phyloP scores from a whole-genome alignment of 352 stramenopile genomes.

The Phytophthora sansomeana region DNA sequence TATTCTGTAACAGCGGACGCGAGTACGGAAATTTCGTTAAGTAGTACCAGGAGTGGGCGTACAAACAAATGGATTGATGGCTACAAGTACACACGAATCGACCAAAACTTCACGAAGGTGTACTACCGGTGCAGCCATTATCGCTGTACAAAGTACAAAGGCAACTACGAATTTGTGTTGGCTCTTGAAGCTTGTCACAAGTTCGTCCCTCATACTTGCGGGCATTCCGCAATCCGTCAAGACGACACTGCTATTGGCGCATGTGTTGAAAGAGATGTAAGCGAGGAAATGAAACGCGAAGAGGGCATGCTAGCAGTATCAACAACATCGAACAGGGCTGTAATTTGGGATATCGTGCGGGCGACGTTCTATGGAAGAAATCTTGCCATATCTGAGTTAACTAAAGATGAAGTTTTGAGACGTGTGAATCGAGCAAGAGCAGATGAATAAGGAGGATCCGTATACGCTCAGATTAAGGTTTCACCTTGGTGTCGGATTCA shows the following conservation, averaged over 20 bases:
- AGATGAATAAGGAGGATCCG: neutral
- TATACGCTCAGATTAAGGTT: constrained; percentile 3
- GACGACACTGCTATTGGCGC: too few relatives aligned
- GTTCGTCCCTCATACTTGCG: neutral
- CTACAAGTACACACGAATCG: neutral
- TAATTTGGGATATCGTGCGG: neutral
- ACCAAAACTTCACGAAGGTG: neutral
- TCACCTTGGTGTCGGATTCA: neutral
- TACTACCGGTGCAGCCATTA: neutral
- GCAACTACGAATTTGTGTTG: neutral
- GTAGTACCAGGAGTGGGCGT: neutral
- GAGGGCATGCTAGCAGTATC: neutral
- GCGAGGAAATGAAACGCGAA: neutral
- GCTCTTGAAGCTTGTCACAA: neutral
- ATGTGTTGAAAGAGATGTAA: neutral
- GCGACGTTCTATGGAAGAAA: neutral
- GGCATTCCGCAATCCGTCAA: neutral
- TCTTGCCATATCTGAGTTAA: neutral
- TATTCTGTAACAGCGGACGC: too few relatives aligned
- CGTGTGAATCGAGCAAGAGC: neutral
- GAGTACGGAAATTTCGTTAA: too few relatives aligned
- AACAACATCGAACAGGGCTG: neutral
- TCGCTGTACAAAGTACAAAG: neutral
- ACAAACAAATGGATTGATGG: neutral
- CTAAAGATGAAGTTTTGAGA: neutral